Evolutionary conservation across 345 rosid genomes (phyloP).

Genomic region (Noccaea bulbosa): DNA sequence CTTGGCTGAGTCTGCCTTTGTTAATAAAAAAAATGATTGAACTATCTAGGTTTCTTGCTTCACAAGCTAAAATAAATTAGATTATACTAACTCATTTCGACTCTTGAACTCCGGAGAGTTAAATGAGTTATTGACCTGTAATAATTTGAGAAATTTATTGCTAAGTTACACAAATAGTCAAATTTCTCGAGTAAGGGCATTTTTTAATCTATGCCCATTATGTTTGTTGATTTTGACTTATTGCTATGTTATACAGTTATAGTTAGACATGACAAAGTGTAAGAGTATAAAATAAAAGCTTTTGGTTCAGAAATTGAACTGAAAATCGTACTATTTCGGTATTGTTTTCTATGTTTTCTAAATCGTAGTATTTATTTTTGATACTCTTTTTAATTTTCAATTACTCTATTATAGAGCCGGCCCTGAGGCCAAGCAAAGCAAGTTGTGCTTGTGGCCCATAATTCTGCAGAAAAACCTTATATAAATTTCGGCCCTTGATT

Average conservation of each 20-base stretch:
- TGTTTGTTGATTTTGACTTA: neutral
- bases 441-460: too few species aligned
- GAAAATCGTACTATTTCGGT: neutral
- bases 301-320: neutral
- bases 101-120: neutral
- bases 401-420: too few species aligned
- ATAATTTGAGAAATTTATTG: neutral
- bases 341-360: too few species aligned
- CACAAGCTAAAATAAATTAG: constrained; percentile 10
- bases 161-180: neutral
- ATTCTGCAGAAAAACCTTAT: too few species aligned
- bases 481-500: too few species aligned
- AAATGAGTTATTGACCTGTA: neutral
- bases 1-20: constrained; percentile 73
- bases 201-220: neutral
- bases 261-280: neutral
- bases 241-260: neutral
- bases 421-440: neutral
- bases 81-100: neutral
- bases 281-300: neutral
- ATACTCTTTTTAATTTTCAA: too few species aligned
- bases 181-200: neutral
- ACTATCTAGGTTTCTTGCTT: constrained; percentile 21
- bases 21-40: constrained; percentile 33
- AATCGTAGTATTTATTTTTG: too few species aligned